Conservation (phyloP, 208 protist genomes). For the Trypanosoma boissoni region DNA sequence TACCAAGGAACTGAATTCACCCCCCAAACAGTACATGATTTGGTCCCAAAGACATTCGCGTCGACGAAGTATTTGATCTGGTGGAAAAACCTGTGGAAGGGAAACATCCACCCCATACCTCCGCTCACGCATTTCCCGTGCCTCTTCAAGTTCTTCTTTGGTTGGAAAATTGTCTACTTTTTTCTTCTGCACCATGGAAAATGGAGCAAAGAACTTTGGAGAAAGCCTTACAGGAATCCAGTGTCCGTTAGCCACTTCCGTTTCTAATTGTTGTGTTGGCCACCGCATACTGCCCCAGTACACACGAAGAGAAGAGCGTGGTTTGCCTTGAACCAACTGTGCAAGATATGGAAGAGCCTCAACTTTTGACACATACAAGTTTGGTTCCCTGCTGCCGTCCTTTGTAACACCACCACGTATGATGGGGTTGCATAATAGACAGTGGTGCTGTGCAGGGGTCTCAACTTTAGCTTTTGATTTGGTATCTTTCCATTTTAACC, state of each 20-base stretch:
- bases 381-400: slow-evolving; percentile 67
- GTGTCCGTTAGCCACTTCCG: slow-evolving; percentile 80
- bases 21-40: slow-evolving; percentile 78
- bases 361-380: slow-evolving; percentile 73
- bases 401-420: slow-evolving; percentile 42
- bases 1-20: slow-evolving; percentile 67
- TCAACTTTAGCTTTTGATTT: slow-evolving; percentile 17
- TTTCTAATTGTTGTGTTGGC: slow-evolving; percentile 67
- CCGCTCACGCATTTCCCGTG: slow-evolving; percentile 35
- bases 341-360: slow-evolving; percentile 81
- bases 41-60: slow-evolving; percentile 86
- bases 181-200: slow-evolving; percentile 28
- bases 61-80: slow-evolving; percentile 62
- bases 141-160: slow-evolving; percentile 47
- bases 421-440: slow-evolving; percentile 58
- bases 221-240: slow-evolving; percentile 82
- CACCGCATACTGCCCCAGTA: slow-evolving; percentile 88
- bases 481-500: slow-evolving; percentile 60
- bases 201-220: slow-evolving; percentile 75
- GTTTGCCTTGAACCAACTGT: slow-evolving; percentile 56
- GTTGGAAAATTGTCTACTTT: slow-evolving; percentile 60
- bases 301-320: slow-evolving; percentile 70
- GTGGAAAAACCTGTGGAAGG: slow-evolving; percentile 70
- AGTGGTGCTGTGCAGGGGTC: slow-evolving; percentile 32
- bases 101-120: slow-evolving; percentile 64